These are phyloP conservation scores for Glarea lozoyensis DNA, from an alignment of 495 filamentous ascomycete genomes.

Conservation along the genomic window DNA sequence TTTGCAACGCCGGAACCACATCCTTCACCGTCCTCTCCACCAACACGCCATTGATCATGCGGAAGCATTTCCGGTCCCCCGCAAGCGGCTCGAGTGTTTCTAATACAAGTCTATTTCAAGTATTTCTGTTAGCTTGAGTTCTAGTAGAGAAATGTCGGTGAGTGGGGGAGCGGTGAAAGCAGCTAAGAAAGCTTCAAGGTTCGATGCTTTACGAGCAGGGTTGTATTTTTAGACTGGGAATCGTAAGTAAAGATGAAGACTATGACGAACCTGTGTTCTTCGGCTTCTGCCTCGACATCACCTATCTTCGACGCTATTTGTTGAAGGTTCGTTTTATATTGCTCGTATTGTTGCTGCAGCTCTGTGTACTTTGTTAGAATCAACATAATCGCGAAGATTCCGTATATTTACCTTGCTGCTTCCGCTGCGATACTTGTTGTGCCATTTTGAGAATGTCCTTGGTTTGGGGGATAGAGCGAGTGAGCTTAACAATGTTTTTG, in stretches of 20 bases:
- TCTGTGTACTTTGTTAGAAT: slow-evolving; percentile 41
- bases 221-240: too few species aligned
- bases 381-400: background rate
- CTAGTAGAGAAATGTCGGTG: too few species aligned
- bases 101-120: slow-evolving; percentile 68
- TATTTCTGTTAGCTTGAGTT: too few species aligned
- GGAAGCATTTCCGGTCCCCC: slow-evolving; percentile 89
- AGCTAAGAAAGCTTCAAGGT: too few species aligned
- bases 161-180: too few species aligned
- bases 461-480: background rate
- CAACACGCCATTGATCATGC: slow-evolving; percentile 94
- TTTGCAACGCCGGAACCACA: slow-evolving; percentile 81
- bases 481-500: background rate
- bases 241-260: slow-evolving; percentile 7
- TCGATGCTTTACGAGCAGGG: too few species aligned
- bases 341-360: slow-evolving; percentile 86
- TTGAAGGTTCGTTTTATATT: slow-evolving; percentile 93
- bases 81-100: slow-evolving; percentile 84
- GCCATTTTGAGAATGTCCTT: slow-evolving; percentile 14
- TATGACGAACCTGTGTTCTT: slow-evolving; percentile 86
- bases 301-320: slow-evolving; percentile 92
- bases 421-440: slow-evolving; percentile 39
- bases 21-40: slow-evolving; percentile 90
- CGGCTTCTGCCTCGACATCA: slow-evolving; percentile 90
- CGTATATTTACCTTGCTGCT: slow-evolving; percentile 67